Conservation (phyloP, 257 asterid species). For the Solanum virginianum region DNA sequence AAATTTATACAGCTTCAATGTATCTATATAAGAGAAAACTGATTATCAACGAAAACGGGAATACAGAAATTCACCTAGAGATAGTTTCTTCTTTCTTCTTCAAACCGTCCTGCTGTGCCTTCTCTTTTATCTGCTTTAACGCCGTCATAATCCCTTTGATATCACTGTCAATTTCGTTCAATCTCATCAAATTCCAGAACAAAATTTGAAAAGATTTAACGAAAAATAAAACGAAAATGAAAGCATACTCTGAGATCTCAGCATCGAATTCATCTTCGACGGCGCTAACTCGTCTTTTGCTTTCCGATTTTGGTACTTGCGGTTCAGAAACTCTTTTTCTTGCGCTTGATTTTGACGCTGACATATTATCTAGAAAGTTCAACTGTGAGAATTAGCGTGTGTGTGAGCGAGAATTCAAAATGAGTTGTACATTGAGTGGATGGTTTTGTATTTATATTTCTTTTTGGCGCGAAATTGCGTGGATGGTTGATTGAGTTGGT, state of each 20-base stretch:
- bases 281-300: constrained; percentile 29
- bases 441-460: neutral
- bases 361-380: constrained; percentile 23
- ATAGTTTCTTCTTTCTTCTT: constrained; percentile 91
- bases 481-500: neutral
- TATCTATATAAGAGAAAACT: neutral
- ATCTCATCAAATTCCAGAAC: neutral
- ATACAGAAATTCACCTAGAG: constrained; percentile 44
- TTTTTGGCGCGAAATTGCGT: neutral
- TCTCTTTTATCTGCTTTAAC: constrained; percentile 80
- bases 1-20: neutral
- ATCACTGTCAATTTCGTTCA: constrained; percentile 41
- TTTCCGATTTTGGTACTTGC: constrained; percentile 39
- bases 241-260: constrained; percentile 55
- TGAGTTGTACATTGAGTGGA: too few relatives aligned
- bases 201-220: neutral
- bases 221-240: neutral
- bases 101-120: constrained; percentile 73
- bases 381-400: neutral
- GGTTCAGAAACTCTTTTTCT: constrained; percentile 46
- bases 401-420: neutral
- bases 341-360: constrained; percentile 41
- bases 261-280: constrained; percentile 71
- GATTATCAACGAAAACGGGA: neutral
- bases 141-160: constrained; percentile 79